Conservation (phyloP, 306 rosid genomes). For the Cucurbita argyrosperma region DNA sequence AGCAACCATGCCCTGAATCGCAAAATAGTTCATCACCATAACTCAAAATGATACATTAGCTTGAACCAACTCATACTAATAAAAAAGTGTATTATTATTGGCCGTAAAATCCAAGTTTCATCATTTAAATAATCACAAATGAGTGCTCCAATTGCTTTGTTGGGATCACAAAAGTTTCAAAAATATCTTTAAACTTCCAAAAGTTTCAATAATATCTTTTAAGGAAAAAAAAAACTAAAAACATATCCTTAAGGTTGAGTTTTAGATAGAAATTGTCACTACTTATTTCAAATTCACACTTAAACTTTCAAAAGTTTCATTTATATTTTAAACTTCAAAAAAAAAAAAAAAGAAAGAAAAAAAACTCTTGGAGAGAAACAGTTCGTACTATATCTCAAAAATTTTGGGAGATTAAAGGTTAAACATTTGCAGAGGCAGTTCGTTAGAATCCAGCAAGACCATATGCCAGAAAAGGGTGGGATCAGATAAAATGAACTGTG, state of each 20-base stretch:
- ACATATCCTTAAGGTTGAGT: too few species aligned
- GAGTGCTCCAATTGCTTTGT: too few species aligned
- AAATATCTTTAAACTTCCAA: not conserved
- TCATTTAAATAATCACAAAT: not conserved
- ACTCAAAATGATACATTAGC: not conserved
- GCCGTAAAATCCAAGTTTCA: not conserved
- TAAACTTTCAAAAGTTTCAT: too few species aligned
- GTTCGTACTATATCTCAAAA: too few species aligned
- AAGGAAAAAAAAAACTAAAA: too few species aligned
- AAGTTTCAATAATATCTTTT: not conserved
- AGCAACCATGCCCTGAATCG: slow-evolving; percentile 82
- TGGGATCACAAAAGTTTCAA: too few species aligned
- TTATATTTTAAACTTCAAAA: too few species aligned
- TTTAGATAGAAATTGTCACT: too few species aligned
- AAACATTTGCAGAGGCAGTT: not conserved
- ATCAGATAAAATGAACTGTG: not conserved
- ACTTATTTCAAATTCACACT: too few species aligned
- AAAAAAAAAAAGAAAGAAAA: too few species aligned
- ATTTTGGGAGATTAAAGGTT: not conserved
- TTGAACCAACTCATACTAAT: not conserved
- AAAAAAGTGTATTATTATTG: too few species aligned
- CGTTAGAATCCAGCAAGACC: not conserved
- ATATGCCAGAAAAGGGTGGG: not conserved
- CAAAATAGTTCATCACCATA: not conserved
- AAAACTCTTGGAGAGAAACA: too few species aligned